Percentiles rank a stretch among this genome's conserved stretches.
Evolutionary conservation across 1,139 yeast species (phyloP).

Genomic region (Scheffersomyces segobiensis): DNA sequence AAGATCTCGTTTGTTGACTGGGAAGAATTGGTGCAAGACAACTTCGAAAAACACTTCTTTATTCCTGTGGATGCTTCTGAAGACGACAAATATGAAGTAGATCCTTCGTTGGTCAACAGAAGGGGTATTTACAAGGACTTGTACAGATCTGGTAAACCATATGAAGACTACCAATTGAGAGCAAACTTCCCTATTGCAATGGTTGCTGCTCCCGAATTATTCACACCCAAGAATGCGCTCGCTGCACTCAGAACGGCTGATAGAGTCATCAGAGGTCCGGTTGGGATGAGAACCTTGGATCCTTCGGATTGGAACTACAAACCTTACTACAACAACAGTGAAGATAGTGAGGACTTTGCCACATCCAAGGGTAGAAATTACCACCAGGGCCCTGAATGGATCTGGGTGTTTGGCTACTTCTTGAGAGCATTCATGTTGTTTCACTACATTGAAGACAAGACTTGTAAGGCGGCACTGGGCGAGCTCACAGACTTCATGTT

Average conservation of each 20-base stretch:
- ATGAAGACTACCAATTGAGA: slow-evolving; percentile 90
- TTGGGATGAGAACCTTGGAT: slow-evolving; percentile 90
- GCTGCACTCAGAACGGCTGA: slow-evolving; percentile 74
- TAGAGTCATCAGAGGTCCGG: slow-evolving; percentile 73
- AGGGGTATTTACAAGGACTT: slow-evolving; percentile 94
- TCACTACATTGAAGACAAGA: slow-evolving; percentile 38
- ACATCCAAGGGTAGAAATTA: slow-evolving; percentile 95
- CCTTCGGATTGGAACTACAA: slow-evolving; percentile 90
- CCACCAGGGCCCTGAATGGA: slow-evolving; percentile 99
- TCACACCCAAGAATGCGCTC: slow-evolving; percentile 59
- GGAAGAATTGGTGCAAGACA: slow-evolving; percentile 66
- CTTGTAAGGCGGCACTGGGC: slow-evolving; percentile 28
- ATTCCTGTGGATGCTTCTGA: slow-evolving; percentile 62
- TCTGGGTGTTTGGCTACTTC: slow-evolving; percentile 88
- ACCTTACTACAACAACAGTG: slow-evolving; percentile 81
- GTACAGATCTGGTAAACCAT: slow-evolving; percentile 76
- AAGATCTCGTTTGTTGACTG: slow-evolving; percentile 59
- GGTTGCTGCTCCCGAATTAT: slow-evolving; percentile 91
- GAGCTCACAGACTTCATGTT: slow-evolving; percentile 13
- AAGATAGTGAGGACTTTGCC: slow-evolving; percentile 82
- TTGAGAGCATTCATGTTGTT: slow-evolving; percentile 70
- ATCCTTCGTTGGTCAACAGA: slow-evolving; percentile 69
- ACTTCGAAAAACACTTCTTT: slow-evolving; percentile 78
- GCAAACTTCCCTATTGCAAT: slow-evolving; percentile 93
- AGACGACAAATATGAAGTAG: slow-evolving; percentile 58